A percentile compares a stretch with the other conserved stretches of the same genome.
Conservation (phyloP, 176 grass and related monocot genomes). For the Carex pumila region DNA sequence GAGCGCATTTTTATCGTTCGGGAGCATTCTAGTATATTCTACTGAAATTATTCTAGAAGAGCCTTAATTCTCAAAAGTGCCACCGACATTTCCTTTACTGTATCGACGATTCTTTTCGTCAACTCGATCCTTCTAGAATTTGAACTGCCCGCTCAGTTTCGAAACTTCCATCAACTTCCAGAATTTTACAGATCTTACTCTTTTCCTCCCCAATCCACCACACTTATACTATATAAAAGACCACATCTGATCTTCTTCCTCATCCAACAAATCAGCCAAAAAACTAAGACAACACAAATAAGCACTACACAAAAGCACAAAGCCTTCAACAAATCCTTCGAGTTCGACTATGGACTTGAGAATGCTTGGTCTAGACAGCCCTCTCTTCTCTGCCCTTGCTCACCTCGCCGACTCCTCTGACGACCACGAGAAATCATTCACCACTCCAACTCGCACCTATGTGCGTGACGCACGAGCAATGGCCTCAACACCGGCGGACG, state of each 20-base stretch:
- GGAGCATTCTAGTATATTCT: background rate
- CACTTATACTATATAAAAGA: background rate
- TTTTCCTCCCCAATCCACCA: background rate
- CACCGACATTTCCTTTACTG: background rate
- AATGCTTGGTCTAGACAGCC: conserved; percentile 45
- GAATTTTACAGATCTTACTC: background rate
- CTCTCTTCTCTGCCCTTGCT: conserved; percentile 49
- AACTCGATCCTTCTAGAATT: background rate
- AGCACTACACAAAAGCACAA: background rate
- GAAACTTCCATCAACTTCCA: conserved; percentile 47
- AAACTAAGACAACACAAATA: background rate
- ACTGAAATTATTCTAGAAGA: background rate
- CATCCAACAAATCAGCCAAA: background rate
- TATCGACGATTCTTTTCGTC: background rate
- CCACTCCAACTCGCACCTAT: conserved; percentile 32
- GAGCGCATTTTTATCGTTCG: no score
- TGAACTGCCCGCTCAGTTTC: background rate
- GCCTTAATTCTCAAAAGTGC: background rate
- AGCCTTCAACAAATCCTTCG: background rate
- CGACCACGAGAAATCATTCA: conserved; percentile 32
- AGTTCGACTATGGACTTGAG: conserved; percentile 34
- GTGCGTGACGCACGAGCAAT: conserved; percentile 75
- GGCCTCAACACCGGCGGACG: conserved; percentile 71
- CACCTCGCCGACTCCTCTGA: conserved; percentile 55
- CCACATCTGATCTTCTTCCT: background rate